Evolutionary conservation across 164 flowering plant genomes (phyloP).

Genomic region (Tetracentron sinense): DNA sequence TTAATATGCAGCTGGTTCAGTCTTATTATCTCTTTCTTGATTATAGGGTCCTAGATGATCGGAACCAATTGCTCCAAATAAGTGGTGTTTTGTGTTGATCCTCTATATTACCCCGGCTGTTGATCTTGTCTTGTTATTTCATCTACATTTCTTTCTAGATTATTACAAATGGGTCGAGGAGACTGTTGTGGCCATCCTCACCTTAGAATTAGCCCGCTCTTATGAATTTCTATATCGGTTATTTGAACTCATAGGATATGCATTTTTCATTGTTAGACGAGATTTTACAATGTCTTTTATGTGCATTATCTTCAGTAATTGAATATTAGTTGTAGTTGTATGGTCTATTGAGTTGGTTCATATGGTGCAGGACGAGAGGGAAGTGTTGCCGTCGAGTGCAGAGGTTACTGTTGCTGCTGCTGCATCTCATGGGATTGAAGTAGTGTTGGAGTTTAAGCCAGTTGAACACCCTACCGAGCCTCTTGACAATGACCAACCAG

Average conservation of each 20-base stretch:
- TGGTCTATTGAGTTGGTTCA: not conserved
- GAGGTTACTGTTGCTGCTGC: conserved; percentile 25
- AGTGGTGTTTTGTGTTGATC: not conserved
- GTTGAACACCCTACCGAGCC: conserved; percentile 69
- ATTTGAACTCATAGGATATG: not conserved
- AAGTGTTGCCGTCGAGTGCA: conserved; percentile 37
- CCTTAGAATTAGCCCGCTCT: not conserved
- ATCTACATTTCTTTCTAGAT: not conserved
- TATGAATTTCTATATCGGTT: not conserved
- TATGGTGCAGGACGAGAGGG: conserved; percentile 45
- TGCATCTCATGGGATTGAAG: conserved; percentile 55
- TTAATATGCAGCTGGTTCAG: too few relatives aligned
- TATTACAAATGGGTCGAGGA: too few relatives aligned
- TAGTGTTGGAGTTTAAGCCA: conserved; percentile 62
- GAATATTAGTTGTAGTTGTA: too few relatives aligned
- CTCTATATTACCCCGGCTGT: too few relatives aligned
- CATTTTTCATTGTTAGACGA: too few relatives aligned
- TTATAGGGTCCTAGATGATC: too few relatives aligned
- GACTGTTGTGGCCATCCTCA: too few relatives aligned
- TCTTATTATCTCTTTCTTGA: too few relatives aligned
- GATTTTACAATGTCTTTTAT: too few relatives aligned
- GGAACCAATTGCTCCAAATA: too few relatives aligned
- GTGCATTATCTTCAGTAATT: too few relatives aligned
- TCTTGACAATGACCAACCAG: conserved; percentile 54
- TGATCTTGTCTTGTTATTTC: too few relatives aligned